phyloP scores from a whole-genome alignment of 345 rosid species.

The Excoecaria cochinchinensis region DNA sequence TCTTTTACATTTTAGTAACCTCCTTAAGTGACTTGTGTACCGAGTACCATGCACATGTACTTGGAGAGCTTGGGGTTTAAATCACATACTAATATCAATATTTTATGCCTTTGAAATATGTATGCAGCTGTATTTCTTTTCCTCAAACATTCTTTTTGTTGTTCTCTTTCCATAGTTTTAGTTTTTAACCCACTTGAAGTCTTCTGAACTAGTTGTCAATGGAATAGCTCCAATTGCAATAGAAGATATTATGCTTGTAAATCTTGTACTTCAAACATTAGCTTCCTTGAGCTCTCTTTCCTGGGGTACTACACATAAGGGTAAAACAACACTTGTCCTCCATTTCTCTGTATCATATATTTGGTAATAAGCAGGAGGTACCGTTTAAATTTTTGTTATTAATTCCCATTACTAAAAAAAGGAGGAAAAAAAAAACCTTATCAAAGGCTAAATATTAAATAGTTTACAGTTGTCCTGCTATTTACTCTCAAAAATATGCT shows the following conservation, averaged over 20 bases:
- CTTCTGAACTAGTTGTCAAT: neutral
- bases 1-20: neutral
- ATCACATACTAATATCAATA: neutral
- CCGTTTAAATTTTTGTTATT: neutral
- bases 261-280: neutral
- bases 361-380: neutral
- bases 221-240: neutral
- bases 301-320: neutral
- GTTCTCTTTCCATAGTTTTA: no score
- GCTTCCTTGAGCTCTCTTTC: neutral
- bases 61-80: neutral
- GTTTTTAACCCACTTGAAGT: neutral
- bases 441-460: neutral
- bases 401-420: neutral
- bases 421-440: neutral
- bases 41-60: neutral
- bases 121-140: neutral
- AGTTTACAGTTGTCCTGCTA: neutral
- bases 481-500: conserved; percentile 4
- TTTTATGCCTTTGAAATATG: neutral
- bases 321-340: neutral
- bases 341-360: neutral
- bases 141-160: neutral
- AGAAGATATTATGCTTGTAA: neutral
- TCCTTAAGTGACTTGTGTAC: neutral